These are phyloP conservation scores for Sphaceloma murrayae DNA, from an alignment of 2,329 filamentous ascomycete genomes.

Conservation along the genomic window DNA sequence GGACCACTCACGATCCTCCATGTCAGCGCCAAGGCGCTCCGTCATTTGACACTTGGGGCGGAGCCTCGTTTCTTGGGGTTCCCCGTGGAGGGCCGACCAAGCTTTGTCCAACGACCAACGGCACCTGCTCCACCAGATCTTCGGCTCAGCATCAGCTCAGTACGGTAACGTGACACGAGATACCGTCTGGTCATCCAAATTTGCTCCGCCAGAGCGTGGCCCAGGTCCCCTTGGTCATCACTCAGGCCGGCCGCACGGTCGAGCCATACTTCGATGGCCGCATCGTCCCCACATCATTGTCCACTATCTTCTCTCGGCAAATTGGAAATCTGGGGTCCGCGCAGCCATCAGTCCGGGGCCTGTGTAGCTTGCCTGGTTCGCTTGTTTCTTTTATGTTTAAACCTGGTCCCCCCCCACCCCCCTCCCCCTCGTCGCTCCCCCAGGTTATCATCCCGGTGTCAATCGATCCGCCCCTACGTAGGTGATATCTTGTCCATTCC, in stretches of 20 bases:
- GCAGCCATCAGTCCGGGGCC: slow-evolving; percentile 12
- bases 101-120: slow-evolving; percentile 14
- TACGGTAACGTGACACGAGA: background rate
- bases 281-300: slow-evolving; percentile 2
- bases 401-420: background rate
- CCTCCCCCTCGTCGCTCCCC: slow-evolving; percentile 1
- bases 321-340: slow-evolving; percentile 6
- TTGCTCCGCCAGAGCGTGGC: background rate
- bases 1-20: slow-evolving; percentile 2
- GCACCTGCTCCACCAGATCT: slow-evolving; percentile 9
- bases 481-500: background rate
- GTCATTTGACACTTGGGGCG: slow-evolving; percentile 14
- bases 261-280: slow-evolving; percentile 12
- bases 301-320: slow-evolving; percentile 10
- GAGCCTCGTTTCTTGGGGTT: slow-evolving; percentile 13
- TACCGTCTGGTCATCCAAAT: background rate
- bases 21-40: slow-evolving; percentile 1
- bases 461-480: slow-evolving; percentile 12
- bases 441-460: slow-evolving; percentile 14
- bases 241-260: too few relatives aligned
- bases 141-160: background rate
- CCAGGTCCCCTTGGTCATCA: too few relatives aligned
- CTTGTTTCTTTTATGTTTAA: slow-evolving; percentile 1
- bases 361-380: slow-evolving; percentile 12
- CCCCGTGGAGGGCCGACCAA: slow-evolving; percentile 10